A percentile compares a stretch with the other conserved stretches of the same genome.
Conservation (phyloP, 768 basidiomycete species). For the Psilocybe sp. region DNA sequence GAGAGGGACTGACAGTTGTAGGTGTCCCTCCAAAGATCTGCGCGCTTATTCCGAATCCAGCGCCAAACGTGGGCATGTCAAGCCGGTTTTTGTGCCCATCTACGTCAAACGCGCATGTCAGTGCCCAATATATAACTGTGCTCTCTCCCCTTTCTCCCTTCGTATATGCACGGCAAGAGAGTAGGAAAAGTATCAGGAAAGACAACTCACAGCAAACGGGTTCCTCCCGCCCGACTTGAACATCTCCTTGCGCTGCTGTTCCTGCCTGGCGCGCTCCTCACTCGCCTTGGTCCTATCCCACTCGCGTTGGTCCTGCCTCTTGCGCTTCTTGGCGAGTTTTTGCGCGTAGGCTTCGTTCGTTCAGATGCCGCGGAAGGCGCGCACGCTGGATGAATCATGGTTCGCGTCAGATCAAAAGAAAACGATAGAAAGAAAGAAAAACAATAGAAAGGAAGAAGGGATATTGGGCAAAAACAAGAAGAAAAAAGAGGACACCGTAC, state of each 20-base stretch:
- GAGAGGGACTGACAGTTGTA: neutral
- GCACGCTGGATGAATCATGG: too few relatives aligned
- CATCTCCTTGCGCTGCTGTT: constrained; percentile 11
- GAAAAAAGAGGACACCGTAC: too few relatives aligned
- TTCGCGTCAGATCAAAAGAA: too few relatives aligned
- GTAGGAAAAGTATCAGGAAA: too few relatives aligned
- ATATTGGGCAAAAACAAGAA: too few relatives aligned
- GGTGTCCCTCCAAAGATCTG: constrained; percentile 57
- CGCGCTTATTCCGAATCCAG: constrained; percentile 40
- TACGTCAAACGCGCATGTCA: neutral
- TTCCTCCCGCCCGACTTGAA: constrained; percentile 10
- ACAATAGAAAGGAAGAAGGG: too few relatives aligned
- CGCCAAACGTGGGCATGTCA: constrained; percentile 33
- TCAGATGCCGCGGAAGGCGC: constrained; percentile 77
- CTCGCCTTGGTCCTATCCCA: constrained; percentile 34
- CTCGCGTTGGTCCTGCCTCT: constrained; percentile 35
- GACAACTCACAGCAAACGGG: constrained; percentile 24
- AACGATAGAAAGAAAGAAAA: too few relatives aligned
- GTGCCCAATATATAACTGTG: too few relatives aligned
- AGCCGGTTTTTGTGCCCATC: constrained; percentile 12
- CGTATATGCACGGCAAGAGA: too few relatives aligned
- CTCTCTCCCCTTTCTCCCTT: too few relatives aligned
- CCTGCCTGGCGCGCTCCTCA: constrained; percentile 19
- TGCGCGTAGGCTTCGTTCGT: constrained; percentile 73
- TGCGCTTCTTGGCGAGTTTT: constrained; percentile 60